Evolutionary conservation across 2,329 filamentous ascomycete genomes (phyloP), one percentile per base, ranked within the genome.

Genomic region (Fonsecaea pugnacius): DNA sequence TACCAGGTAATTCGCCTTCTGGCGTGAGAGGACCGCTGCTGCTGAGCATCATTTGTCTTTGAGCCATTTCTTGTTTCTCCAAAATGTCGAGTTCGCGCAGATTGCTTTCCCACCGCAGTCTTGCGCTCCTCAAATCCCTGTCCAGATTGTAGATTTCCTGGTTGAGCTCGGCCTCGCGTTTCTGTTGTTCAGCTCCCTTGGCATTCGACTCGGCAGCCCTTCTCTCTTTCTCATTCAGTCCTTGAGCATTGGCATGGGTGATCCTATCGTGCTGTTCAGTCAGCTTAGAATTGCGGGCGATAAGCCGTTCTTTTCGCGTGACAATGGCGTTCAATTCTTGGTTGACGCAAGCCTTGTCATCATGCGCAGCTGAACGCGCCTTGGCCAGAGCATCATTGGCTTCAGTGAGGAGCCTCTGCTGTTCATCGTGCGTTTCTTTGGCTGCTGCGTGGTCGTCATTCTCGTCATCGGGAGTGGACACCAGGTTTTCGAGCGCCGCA

Each of bases 201-300:
- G 79, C 78, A 62, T 77, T 76, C 56, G 80, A 79, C 64, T 82
- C 79, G 1, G 79, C 80, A 36, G 79, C 78, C 54, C 78, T 79
- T 35, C 79, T 78, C 68, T 82, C 83, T 71, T 84, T 81, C 69
- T 84, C 83, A 58, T 84, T 83, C 58, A 84, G 78, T 7, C 82
- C 83, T 69, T 86, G 82, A n/a, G 78, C 79, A 70, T 87, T 87
- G 72, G 84, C 84, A 46, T 82, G 80, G 40, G 82, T 78, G 61
- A 88, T 83, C 60, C 84, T 81, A 63, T 87, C 84, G 70, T 87
- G 82, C 74, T 89, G 86, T 70, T 87, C 85, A 56, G 83, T 84
- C 59, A 88, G 80, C 70, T 86, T 84, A 40, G 79, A 79, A 62
- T 82, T 83, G 57, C 86, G 84, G 62, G 82, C 77, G 63, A 82